A percentile compares a stretch with the other conserved stretches of the same genome.
phyloP scores from a whole-genome alignment of 2,329 filamentous ascomycete species.

The Microsporum canis region DNA sequence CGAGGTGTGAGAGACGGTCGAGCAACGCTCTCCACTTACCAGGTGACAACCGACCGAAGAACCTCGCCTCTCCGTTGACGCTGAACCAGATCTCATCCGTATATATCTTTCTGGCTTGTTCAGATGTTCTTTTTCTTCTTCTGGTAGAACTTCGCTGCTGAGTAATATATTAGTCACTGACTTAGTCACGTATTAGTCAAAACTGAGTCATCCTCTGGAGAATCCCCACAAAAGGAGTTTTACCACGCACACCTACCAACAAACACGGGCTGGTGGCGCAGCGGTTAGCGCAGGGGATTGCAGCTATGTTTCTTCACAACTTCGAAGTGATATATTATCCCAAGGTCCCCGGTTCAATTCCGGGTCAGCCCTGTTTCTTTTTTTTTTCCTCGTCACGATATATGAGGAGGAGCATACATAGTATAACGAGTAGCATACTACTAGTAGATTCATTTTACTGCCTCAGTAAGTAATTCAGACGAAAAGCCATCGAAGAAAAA shows the following conservation, averaged over 20 bases:
- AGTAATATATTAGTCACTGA: not conserved
- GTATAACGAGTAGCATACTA: too few species aligned
- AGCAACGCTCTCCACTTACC: not conserved
- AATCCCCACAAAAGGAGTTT: not conserved
- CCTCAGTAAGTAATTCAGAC: not conserved
- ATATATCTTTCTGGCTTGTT: not conserved
- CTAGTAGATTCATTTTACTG: not conserved
- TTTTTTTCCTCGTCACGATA: not conserved
- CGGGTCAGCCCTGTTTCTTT: conserved; percentile 12
- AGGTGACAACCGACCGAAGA: too few species aligned
- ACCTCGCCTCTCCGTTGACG: not conserved
- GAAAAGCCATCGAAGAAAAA: not conserved
- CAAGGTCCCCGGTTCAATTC: conserved; percentile 15
- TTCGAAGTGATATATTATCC: conserved; percentile 6
- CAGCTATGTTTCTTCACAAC: conserved; percentile 4
- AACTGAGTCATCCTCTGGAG: not conserved
- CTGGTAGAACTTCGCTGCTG: not conserved
- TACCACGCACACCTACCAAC: not conserved
- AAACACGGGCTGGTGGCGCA: conserved; percentile 14
- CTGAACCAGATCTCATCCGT: not conserved
- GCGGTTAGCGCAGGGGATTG: conserved; percentile 15
- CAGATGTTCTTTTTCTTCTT: not conserved
- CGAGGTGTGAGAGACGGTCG: not conserved
- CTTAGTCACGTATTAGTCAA: not conserved
- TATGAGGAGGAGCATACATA: not conserved